Evolutionary conservation across 306 rosid genomes (phyloP), one percentile per base, ranked within the genome.

Genomic region (Crataegus laevigata): DNA sequence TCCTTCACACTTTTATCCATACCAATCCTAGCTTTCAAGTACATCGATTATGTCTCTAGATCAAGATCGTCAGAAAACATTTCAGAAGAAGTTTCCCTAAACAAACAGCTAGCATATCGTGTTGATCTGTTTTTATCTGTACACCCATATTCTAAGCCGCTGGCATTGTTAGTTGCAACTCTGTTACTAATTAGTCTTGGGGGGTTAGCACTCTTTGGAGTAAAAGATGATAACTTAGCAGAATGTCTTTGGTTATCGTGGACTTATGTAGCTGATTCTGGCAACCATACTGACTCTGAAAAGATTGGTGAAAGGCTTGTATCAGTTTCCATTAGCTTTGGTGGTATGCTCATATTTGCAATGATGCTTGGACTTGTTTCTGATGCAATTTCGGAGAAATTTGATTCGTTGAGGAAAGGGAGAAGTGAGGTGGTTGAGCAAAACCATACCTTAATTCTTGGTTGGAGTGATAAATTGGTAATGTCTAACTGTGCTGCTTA

Each of bases 281-380:
- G 98, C 76, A 93, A 87, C 81, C 98, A 93, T 58, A 84, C 98
- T 59, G 87, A 75, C 76, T 93, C 96, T 69, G 85, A 90, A 79
- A 84, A 93, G 47, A 15, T 86, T 45, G 87, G 91, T 25, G 88
- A 90, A n/a, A 90, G 90, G 85, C 81, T 93, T 47, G 98, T 90
- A 77, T 93, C 98, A 1, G 88, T 93, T 85, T 93, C 91, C 47
- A 87, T 93, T 80, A 90, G 96, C 87, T 90, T 93, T 76, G 98
- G 96, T 4, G 96, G 98, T 80, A 93, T 93, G 98, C 94, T 90
- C 77, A 86, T 93, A 75, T 93, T 93, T 85, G 98, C 98, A 72
- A 93, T 93, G 96, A 89, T 93, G 98, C 98, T 90, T 82, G 98
- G 98, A 58, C 94, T 93, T 67, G 98, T 93, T 52, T 90, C 98